A percentile compares a stretch with the other conserved stretches of the same genome.
phyloP scores from a whole-genome alignment of 2,329 filamentous ascomycete genomes.

The Venturia asperata region DNA sequence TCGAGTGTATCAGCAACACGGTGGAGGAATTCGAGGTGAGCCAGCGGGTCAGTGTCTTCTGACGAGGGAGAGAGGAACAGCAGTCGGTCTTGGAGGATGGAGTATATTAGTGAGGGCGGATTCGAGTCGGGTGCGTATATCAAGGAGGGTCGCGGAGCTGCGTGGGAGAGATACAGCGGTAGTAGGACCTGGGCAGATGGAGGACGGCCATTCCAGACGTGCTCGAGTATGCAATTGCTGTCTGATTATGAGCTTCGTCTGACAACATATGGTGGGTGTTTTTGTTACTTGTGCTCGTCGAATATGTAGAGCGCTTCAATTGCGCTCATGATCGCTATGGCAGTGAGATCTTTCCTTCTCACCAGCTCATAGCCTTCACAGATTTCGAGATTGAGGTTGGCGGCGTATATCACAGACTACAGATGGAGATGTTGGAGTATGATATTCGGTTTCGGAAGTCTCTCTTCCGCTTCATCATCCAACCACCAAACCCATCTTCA shows the following conservation, averaged over 20 bases:
- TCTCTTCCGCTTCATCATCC: background rate
- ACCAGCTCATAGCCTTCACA: background rate
- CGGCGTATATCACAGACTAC: background rate
- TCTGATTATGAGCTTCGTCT: conserved; percentile 11
- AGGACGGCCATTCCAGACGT: conserved; percentile 78
- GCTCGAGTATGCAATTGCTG: conserved; percentile 78
- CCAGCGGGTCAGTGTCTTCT: conserved; percentile 77
- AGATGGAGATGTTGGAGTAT: background rate
- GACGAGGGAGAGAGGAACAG: conserved; percentile 81
- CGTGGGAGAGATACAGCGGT: conserved; percentile 78
- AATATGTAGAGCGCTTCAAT: conserved; percentile 96
- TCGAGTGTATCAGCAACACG: conserved; percentile 86
- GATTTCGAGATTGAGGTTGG: background rate
- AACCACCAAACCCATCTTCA: background rate
- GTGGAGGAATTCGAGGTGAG: conserved; percentile 90
- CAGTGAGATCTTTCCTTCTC: background rate
- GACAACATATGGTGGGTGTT: conserved; percentile 18
- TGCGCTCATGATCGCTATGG: conserved; percentile 47
- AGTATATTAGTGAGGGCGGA: conserved; percentile 84
- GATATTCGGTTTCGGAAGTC: conserved; percentile 21
- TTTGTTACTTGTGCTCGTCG: conserved; percentile 78
- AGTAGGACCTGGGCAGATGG: conserved; percentile 69
- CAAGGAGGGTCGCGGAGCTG: conserved; percentile 72
- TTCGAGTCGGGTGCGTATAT: conserved; percentile 76
- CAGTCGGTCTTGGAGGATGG: conserved; percentile 76